Evolutionary conservation across 164 flowering plant species (phyloP).

Genomic region (Pachysandra terminalis): DNA sequence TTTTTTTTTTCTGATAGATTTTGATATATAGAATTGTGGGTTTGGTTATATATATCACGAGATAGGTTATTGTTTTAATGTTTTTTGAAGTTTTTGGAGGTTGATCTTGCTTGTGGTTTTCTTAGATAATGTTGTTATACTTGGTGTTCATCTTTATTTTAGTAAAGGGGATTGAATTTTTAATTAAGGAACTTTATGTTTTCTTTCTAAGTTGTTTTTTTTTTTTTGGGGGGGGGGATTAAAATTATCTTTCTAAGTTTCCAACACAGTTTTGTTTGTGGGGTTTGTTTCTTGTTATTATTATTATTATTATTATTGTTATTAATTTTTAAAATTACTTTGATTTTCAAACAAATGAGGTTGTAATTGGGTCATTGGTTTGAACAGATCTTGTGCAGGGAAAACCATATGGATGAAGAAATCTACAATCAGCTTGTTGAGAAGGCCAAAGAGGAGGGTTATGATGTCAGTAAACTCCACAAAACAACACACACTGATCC

Average conservation of each 20-base stretch:
- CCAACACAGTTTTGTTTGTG: no score
- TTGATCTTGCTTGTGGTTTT: neutral
- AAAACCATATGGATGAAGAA: conserved; percentile 63
- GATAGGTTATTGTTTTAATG: neutral
- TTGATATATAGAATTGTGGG: neutral
- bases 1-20: neutral
- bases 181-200: no score
- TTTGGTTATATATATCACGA: neutral
- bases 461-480: conserved; percentile 81
- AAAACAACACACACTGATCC: conserved; percentile 79
- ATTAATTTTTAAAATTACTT: no score
- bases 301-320: no score
- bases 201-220: no score
- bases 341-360: neutral
- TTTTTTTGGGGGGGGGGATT: no score
- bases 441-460: conserved; percentile 74
- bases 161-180: no score
- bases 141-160: neutral
- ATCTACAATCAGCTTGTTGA: conserved; percentile 61
- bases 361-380: neutral
- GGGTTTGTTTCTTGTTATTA: no score
- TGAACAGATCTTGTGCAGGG: conserved; percentile 69
- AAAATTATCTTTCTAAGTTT: no score
- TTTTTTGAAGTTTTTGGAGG: neutral
- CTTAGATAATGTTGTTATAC: neutral